Conservation (phyloP, 2,329 filamentous ascomycete genomes). For the Stenocarpella maydis region DNA sequence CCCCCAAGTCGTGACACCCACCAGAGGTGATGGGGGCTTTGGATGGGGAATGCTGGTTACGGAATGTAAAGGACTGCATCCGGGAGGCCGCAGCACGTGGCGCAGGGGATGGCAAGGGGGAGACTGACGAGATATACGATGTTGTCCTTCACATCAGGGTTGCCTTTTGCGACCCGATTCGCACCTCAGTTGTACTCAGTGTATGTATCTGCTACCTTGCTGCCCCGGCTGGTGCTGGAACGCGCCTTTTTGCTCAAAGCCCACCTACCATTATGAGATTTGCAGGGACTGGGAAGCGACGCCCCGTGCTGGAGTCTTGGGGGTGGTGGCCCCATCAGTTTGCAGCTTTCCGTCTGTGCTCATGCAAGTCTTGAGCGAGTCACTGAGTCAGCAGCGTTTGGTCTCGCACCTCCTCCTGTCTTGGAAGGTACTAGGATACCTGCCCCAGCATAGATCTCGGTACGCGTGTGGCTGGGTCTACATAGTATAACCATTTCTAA, state of each 20-base stretch:
- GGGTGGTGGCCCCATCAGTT: slow-evolving; percentile 22
- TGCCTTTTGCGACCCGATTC: slow-evolving; percentile 1
- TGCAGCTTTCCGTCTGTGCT: slow-evolving; percentile 23
- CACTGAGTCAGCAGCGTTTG: slow-evolving; percentile 3
- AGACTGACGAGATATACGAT: too few species aligned
- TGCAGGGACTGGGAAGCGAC: slow-evolving; percentile 5
- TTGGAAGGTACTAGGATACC: too few species aligned
- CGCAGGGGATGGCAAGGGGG: background rate
- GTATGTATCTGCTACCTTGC: too few species aligned
- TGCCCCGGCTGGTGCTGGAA: slow-evolving; percentile 2
- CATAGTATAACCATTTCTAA: too few species aligned
- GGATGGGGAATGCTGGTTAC: slow-evolving; percentile 4
- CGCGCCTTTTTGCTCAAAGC: background rate
- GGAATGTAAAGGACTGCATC: slow-evolving; percentile 1
- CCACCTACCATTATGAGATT: slow-evolving; percentile 18
- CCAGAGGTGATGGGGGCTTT: background rate
- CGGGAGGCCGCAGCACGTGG: slow-evolving; percentile 16
- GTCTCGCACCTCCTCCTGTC: too few species aligned
- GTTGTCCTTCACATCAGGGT: slow-evolving; percentile 1
- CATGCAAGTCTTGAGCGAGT: slow-evolving; percentile 6
- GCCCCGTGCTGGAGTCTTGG: slow-evolving; percentile 4
- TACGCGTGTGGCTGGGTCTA: too few species aligned
- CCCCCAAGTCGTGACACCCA: background rate
- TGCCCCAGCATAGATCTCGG: too few species aligned
- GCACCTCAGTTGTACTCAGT: background rate